These are phyloP conservation scores for Herpetomonas muscarum DNA, from an alignment of 208 protist species.

Conservation along the genomic window DNA sequence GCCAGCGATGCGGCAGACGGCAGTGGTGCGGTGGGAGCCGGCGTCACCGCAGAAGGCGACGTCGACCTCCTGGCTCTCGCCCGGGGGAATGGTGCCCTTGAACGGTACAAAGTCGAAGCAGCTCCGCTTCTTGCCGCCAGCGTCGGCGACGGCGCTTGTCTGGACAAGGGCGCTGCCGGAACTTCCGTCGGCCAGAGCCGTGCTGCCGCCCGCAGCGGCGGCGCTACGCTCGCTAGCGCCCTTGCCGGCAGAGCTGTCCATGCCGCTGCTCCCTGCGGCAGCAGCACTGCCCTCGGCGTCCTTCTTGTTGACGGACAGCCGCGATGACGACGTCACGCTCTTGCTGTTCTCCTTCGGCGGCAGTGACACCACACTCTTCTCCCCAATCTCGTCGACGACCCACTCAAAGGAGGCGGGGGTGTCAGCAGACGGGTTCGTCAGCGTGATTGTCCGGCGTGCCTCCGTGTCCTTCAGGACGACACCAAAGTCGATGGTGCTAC, in stretches of 20 bases:
- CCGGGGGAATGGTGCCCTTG: conserved; percentile 80
- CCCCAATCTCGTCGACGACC: conserved; percentile 34
- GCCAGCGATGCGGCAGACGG: conserved; percentile 88
- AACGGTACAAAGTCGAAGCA: conserved; percentile 95
- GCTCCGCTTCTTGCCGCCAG: conserved; percentile 14
- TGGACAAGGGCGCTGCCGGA: too few species aligned
- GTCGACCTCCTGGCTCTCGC: conserved; percentile 70
- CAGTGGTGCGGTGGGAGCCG: conserved; percentile 51
- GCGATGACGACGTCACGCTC: neutral
- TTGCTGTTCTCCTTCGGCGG: neutral
- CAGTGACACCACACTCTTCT: neutral
- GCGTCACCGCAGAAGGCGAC: conserved; percentile 83
- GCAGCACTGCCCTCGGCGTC: too few species aligned
- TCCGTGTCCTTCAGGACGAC: conserved; percentile 91
- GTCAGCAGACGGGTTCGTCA: conserved; percentile 78
- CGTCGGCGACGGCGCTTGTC: neutral
- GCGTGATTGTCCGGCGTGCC: conserved; percentile 47
- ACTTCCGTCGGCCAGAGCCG: too few species aligned
- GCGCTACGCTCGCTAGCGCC: too few species aligned
- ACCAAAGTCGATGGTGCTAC: conserved; percentile 84
- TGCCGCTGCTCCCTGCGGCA: too few species aligned
- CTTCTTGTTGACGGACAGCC: too few species aligned
- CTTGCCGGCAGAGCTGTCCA: too few species aligned
- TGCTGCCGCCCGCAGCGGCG: too few species aligned
- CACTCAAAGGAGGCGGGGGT: conserved; percentile 78